phyloP scores from a whole-genome alignment of 1,284 basidiomycete species.

The Cryptococcus wingfieldii region DNA sequence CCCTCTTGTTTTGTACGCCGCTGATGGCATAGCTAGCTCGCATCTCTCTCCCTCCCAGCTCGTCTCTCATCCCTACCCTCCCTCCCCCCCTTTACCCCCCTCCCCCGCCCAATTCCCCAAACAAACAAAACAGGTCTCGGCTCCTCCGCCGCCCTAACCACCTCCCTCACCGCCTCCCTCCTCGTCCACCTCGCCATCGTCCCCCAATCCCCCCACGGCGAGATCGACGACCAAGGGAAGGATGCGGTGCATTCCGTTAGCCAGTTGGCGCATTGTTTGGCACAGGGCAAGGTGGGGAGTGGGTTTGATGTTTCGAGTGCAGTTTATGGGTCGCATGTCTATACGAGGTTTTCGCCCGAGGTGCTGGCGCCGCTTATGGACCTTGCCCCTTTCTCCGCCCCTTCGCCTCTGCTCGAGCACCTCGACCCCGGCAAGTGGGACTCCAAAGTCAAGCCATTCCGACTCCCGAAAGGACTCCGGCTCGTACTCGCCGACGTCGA shows the following conservation, averaged over 20 bases:
- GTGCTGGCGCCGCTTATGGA: slow-evolving; percentile 66
- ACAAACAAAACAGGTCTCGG: slow-evolving; percentile 99
- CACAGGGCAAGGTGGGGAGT: slow-evolving; percentile 96
- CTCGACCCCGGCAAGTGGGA: slow-evolving; percentile 33
- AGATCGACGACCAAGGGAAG: slow-evolving; percentile 2
- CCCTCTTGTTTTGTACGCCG: background rate
- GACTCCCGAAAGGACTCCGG: slow-evolving; percentile 71
- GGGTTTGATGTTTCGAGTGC: slow-evolving; percentile 96
- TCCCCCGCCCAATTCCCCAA: slow-evolving; percentile 63
- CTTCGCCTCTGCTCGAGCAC: background rate
- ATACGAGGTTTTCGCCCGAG: slow-evolving; percentile 78
- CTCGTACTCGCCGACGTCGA: slow-evolving; percentile 89
- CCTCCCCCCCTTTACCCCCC: slow-evolving; percentile 69
- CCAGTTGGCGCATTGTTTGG: slow-evolving; percentile 91
- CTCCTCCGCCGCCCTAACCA: slow-evolving; percentile 93
- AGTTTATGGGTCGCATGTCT: slow-evolving; percentile 90
- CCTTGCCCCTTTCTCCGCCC: slow-evolving; percentile 13
- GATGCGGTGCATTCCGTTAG: slow-evolving; percentile 82
- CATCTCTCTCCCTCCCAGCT: slow-evolving; percentile 58
- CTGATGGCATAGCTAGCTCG: slow-evolving; percentile 54
- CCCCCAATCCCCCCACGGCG: slow-evolving; percentile 25
- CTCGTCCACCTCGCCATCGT: slow-evolving; percentile 65
- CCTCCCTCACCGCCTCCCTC: slow-evolving; percentile 82
- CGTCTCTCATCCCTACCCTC: slow-evolving; percentile 54
- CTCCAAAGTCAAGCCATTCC: slow-evolving; percentile 59